Evolutionary conservation across 768 basidiomycete genomes (phyloP).

Genomic region (Exsudoporus frostii): DNA sequence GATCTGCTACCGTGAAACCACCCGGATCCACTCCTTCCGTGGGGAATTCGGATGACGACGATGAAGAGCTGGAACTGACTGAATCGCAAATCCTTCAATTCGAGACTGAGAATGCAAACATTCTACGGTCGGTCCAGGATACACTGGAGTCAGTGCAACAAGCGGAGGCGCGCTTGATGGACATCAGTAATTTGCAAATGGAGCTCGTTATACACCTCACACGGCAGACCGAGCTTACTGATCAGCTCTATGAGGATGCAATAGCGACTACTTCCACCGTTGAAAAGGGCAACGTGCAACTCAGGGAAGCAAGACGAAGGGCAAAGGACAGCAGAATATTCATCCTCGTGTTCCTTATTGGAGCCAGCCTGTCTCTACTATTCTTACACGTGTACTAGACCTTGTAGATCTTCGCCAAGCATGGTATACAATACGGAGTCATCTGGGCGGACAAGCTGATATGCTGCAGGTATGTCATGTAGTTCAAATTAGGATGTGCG

Average conservation of each 20-base stretch:
- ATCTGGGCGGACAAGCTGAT: background rate
- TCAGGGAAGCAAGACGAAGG: slow-evolving; percentile 84
- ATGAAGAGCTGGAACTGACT: slow-evolving; percentile 79
- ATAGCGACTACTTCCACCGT: slow-evolving; percentile 82
- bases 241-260: slow-evolving; percentile 93
- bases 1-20: slow-evolving; percentile 28
- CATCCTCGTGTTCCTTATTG: slow-evolving; percentile 87
- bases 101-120: slow-evolving; percentile 85
- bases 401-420: background rate
- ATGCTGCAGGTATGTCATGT: background rate
- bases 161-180: slow-evolving; percentile 87
- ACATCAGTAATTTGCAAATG: slow-evolving; percentile 91
- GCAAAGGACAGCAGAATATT: slow-evolving; percentile 87
- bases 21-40: slow-evolving; percentile 32
- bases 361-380: slow-evolving; percentile 85
- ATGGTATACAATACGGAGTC: slow-evolving; percentile 5
- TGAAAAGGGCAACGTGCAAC: slow-evolving; percentile 85
- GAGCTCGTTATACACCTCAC: slow-evolving; percentile 87
- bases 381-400: slow-evolving; percentile 91
- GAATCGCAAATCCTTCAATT: slow-evolving; percentile 90
- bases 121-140: slow-evolving; percentile 80
- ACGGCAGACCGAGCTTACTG: slow-evolving; percentile 87
- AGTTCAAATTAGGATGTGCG: background rate
- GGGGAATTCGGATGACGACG: slow-evolving; percentile 57
- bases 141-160: slow-evolving; percentile 86